Evolutionary conservation across 306 rosid genomes (phyloP).

Genomic region (Casuarina glauca): DNA sequence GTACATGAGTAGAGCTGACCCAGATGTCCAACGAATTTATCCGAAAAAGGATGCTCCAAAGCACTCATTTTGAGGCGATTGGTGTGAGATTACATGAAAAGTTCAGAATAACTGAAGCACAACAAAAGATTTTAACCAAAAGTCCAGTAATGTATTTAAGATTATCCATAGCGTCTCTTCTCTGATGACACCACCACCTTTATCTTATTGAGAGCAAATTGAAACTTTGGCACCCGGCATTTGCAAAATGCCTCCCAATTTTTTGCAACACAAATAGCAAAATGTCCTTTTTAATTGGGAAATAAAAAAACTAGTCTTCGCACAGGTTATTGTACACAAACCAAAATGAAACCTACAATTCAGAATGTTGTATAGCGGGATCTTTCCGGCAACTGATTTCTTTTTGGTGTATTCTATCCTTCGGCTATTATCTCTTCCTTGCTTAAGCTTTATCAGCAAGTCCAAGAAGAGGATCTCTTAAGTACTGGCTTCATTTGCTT

Average conservation of each 20-base stretch:
- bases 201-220: conserved; percentile 1
- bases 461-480: conserved; percentile 86
- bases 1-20: no score
- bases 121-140: neutral
- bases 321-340: conserved; percentile 63
- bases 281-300: conserved; percentile 52
- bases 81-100: no score
- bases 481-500: conserved; percentile 83
- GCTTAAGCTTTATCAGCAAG: conserved; percentile 47
- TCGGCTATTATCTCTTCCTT: conserved; percentile 33
- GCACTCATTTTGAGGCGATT: no score
- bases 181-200: neutral
- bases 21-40: no score
- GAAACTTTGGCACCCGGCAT: neutral
- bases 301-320: conserved; percentile 42
- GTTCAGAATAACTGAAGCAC: neutral
- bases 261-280: conserved; percentile 7
- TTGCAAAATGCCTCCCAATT: conserved; percentile 7
- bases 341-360: conserved; percentile 58
- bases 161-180: neutral
- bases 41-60: no score
- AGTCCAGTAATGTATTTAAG: neutral
- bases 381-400: conserved; percentile 47
- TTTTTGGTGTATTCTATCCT: conserved; percentile 27
- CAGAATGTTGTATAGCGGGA: conserved; percentile 43